These are phyloP conservation scores for Gremmenia infestans DNA, from an alignment of 2,329 filamentous ascomycete genomes.

Conservation along the genomic window DNA sequence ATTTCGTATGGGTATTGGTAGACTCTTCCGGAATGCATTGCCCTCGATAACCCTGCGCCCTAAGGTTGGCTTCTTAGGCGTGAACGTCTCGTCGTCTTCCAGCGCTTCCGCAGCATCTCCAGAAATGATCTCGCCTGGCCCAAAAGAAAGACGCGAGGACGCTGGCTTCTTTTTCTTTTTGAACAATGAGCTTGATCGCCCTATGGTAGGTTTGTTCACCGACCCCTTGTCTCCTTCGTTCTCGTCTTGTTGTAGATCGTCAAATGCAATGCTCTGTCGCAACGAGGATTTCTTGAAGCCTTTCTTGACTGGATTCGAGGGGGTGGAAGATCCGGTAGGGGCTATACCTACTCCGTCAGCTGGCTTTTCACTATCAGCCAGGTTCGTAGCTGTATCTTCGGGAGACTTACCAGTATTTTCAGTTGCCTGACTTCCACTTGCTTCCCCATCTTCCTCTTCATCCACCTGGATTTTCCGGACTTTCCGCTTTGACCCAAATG, in stretches of 20 bases:
- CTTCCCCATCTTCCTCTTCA: constrained; percentile 56
- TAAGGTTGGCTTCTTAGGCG: constrained; percentile 58
- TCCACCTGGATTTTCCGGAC: constrained; percentile 70
- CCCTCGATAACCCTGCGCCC: constrained; percentile 62
- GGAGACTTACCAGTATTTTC: constrained; percentile 25
- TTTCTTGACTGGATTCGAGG: constrained; percentile 43
- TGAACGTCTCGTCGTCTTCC: constrained; percentile 49
- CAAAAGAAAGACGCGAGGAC: constrained; percentile 71
- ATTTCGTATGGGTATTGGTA: constrained; percentile 28
- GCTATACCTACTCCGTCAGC: constrained; percentile 24
- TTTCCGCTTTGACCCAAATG: constrained; percentile 57
- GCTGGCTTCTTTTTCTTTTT: constrained; percentile 59
- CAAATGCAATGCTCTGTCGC: constrained; percentile 49
- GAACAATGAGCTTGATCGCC: constrained; percentile 45
- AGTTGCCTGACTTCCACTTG: constrained; percentile 20
- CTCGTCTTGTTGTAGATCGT: constrained; percentile 29
- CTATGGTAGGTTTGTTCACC: constrained; percentile 38
- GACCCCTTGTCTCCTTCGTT: constrained; percentile 10
- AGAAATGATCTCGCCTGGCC: constrained; percentile 51
- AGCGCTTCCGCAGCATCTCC: constrained; percentile 48
- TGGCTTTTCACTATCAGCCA: constrained; percentile 26
- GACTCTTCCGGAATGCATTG: constrained; percentile 55
- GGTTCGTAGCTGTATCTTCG: constrained; percentile 15
- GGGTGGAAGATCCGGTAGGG: constrained; percentile 6
- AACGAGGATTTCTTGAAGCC: constrained; percentile 54